Conservation (phyloP, 345 rosid species). For the Nephelium lappaceum region DNA sequence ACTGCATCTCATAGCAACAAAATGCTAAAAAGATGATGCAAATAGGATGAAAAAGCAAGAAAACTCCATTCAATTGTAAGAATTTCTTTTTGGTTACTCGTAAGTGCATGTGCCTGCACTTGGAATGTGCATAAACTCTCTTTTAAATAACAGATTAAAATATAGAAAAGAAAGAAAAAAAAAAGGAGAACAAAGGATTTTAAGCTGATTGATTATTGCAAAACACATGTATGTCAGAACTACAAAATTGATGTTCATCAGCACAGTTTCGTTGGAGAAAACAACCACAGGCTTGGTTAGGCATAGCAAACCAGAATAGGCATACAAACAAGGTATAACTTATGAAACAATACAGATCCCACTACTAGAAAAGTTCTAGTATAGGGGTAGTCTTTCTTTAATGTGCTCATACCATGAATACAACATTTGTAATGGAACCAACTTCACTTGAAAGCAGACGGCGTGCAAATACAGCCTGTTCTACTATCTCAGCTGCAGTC, state of each 20-base stretch:
- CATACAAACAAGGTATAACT: background rate
- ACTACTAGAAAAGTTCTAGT: background rate
- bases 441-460: conserved; percentile 62
- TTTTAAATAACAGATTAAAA: background rate
- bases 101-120: background rate
- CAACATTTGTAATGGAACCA: conserved; percentile 83
- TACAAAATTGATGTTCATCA: conserved; percentile 7
- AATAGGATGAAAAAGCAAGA: background rate
- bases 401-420: conserved; percentile 74
- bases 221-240: background rate
- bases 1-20: background rate
- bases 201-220: background rate
- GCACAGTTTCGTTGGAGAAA: background rate
- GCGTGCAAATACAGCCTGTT: conserved; percentile 80
- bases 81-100: background rate
- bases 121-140: background rate
- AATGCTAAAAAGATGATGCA: background rate
- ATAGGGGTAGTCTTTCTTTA: background rate
- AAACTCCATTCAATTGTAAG: background rate
- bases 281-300: background rate
- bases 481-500: conserved; percentile 84
- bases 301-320: conserved; percentile 1
- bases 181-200: background rate
- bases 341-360: background rate
- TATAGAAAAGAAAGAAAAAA: no score